Conservation (phyloP, 2,329 filamentous ascomycete species). For the Pseudogymnoascus verrucosus region DNA sequence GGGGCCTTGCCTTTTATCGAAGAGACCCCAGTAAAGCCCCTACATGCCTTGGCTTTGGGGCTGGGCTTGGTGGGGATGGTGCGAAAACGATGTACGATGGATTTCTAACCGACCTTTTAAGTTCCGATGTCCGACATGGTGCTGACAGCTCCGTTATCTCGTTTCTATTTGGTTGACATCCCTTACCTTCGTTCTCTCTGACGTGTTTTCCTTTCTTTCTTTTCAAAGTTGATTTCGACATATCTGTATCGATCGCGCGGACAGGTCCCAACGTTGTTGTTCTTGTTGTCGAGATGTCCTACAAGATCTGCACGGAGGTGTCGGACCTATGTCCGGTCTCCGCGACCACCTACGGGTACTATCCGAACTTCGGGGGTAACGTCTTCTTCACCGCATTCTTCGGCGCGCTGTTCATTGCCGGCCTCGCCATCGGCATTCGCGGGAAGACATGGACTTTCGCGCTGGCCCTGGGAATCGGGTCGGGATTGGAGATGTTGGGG, state of each 20-base stretch:
- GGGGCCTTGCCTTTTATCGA: background rate
- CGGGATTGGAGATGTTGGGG: slow-evolving; percentile 44
- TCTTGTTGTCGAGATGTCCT: background rate
- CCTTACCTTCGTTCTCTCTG: background rate
- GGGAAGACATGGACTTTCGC: slow-evolving; percentile 50
- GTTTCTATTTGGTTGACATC: background rate
- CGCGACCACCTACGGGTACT: slow-evolving; percentile 37
- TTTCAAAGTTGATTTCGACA: background rate
- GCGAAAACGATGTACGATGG: background rate
- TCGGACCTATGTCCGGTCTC: background rate
- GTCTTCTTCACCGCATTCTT: slow-evolving; percentile 46
- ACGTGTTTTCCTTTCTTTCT: background rate
- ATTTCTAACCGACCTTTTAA: slow-evolving; percentile 5
- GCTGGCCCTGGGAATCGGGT: slow-evolving; percentile 40
- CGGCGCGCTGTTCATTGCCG: slow-evolving; percentile 35
- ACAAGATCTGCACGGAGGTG: slow-evolving; percentile 2
- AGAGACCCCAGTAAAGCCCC: background rate
- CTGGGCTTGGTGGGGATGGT: background rate
- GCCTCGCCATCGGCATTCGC: slow-evolving; percentile 38
- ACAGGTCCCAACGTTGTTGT: background rate
- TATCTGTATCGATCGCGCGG: background rate
- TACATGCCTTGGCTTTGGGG: background rate
- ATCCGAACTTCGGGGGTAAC: slow-evolving; percentile 48
- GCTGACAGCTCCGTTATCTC: background rate
- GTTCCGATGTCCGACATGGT: background rate